A percentile compares a stretch with the other conserved stretches of the same genome.
These are phyloP conservation scores for Dendrothele bispora DNA, from an alignment of 768 basidiomycete species.

Conservation along the genomic window DNA sequence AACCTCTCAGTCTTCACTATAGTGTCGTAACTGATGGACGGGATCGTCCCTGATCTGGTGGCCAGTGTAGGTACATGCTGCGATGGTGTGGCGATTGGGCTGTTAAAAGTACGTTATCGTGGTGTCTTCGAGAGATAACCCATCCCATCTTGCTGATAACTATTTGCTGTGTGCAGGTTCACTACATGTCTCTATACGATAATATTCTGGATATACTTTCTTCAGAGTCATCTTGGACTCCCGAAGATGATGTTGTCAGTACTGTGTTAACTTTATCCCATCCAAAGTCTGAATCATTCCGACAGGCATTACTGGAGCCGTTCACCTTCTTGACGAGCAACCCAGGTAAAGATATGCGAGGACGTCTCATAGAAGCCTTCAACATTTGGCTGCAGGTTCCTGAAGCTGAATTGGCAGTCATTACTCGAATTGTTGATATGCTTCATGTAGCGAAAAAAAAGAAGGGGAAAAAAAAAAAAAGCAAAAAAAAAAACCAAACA, in stretches of 20 bases:
- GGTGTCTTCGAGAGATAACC: too few species aligned
- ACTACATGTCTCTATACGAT: conserved; percentile 4
- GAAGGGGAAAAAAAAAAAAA: too few species aligned
- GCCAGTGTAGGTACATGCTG: too few species aligned
- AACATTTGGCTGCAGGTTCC: conserved; percentile 90
- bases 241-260: conserved; percentile 5
- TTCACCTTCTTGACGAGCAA: conserved; percentile 80
- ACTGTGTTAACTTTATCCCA: neutral
- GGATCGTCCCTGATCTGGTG: too few species aligned
- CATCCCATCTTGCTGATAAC: too few species aligned
- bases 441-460: conserved; percentile 93
- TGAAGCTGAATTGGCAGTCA: conserved; percentile 62
- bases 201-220: conserved; percentile 6
- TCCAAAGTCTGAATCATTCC: too few species aligned
- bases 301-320: conserved; percentile 73
- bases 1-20: too few species aligned
- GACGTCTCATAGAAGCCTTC: conserved; percentile 88
- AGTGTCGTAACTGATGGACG: too few species aligned
- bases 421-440: conserved; percentile 87
- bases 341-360: conserved; percentile 92
- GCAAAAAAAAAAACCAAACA: too few species aligned
- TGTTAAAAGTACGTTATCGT: too few species aligned
- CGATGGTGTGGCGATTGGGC: too few species aligned
- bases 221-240: conserved; percentile 1
- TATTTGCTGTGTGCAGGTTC: too few species aligned